phyloP scores from a whole-genome alignment of 495 filamentous ascomycete genomes.

The Darksidea phi region DNA sequence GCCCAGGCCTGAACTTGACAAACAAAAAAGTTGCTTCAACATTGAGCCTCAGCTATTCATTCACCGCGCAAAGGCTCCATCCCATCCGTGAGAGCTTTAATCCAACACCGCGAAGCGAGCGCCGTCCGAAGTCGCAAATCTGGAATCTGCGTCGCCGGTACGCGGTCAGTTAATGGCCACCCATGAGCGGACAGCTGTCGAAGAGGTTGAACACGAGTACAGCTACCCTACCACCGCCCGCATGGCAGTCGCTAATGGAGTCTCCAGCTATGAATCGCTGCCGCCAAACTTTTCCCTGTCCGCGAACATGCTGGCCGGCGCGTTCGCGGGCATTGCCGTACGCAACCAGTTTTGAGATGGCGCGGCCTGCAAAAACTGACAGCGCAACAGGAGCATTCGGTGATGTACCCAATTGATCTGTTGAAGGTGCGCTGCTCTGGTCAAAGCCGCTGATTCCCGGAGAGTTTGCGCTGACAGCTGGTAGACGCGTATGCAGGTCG shows the following conservation, averaged over 20 bases:
- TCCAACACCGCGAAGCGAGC: not conserved
- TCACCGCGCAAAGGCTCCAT: not conserved
- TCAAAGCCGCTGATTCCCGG: constrained; percentile 1
- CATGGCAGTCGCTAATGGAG: not conserved
- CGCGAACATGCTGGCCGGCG: constrained; percentile 86
- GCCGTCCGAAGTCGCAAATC: constrained; percentile 13
- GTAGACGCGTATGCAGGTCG: constrained; percentile 95
- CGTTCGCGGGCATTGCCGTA: constrained; percentile 97
- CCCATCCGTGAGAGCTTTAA: not conserved
- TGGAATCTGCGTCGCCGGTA: constrained; percentile 21
- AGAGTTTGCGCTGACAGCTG: constrained; percentile 29
- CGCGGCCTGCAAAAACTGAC: constrained; percentile 29
- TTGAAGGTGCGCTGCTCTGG: constrained; percentile 72
- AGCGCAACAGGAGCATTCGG: constrained; percentile 66
- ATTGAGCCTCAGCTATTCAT: not conserved
- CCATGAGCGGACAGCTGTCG: constrained; percentile 40
- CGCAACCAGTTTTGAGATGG: constrained; percentile 39
- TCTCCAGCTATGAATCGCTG: constrained; percentile 63
- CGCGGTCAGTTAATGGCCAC: constrained; percentile 40
- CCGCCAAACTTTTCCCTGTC: constrained; percentile 67
- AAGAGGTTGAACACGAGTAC: constrained; percentile 45
- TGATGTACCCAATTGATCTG: constrained; percentile 98
- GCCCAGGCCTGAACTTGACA: constrained; percentile 16
- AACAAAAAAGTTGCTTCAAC: constrained; percentile 11
- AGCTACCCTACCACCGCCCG: constrained; percentile 5